Percentiles rank a stretch among this genome's conserved stretches.
Evolutionary conservation across 345 rosid genomes (phyloP).

Genomic region (Limnanthes douglasii): DNA sequence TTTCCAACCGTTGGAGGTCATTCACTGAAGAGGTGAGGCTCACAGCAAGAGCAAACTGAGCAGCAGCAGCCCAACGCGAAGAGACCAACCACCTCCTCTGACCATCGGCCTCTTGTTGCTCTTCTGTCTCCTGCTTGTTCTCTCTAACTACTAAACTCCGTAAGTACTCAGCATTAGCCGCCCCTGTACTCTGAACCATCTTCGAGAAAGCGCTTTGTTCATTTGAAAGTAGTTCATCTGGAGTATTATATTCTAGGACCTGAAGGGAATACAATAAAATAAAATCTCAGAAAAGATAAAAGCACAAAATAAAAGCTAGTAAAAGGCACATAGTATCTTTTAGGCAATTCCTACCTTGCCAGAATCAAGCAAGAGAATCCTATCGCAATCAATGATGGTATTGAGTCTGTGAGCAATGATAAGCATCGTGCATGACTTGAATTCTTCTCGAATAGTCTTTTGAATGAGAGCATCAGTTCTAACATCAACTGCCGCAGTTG

Average conservation of each 20-base stretch:
- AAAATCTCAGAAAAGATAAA: constrained; percentile 1
- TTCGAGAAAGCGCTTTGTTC: constrained; percentile 76
- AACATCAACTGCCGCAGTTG: constrained; percentile 99
- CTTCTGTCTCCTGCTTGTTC: no score
- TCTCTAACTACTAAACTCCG: constrained; percentile 52
- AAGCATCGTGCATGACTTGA: constrained; percentile 90
- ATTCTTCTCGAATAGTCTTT: constrained; percentile 96
- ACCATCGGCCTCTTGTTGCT: constrained; percentile 21
- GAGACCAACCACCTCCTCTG: constrained; percentile 64
- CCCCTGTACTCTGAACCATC: constrained; percentile 96
- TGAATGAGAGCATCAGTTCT: constrained; percentile 98
- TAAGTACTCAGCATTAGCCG: constrained; percentile 89
- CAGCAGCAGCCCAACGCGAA: constrained; percentile 81
- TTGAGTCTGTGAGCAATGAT: constrained; percentile 96
- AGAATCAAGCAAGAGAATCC: constrained; percentile 80
- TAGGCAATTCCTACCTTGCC: constrained; percentile 45
- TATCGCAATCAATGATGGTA: constrained; percentile 90
- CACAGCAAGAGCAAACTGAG: constrained; percentile 53
- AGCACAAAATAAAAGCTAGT: neutral
- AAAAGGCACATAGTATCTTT: neutral
- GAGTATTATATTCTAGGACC: constrained; percentile 87
- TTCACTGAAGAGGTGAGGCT: constrained; percentile 62
- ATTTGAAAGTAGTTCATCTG: constrained; percentile 56
- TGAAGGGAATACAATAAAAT: constrained; percentile 7
- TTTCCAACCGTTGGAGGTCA: constrained; percentile 42